A percentile compares a stretch with the other conserved stretches of the same genome.
These are phyloP conservation scores for Kazachstania kunashirensis DNA, from an alignment of 805 yeast genomes.

Conservation along the genomic window DNA sequence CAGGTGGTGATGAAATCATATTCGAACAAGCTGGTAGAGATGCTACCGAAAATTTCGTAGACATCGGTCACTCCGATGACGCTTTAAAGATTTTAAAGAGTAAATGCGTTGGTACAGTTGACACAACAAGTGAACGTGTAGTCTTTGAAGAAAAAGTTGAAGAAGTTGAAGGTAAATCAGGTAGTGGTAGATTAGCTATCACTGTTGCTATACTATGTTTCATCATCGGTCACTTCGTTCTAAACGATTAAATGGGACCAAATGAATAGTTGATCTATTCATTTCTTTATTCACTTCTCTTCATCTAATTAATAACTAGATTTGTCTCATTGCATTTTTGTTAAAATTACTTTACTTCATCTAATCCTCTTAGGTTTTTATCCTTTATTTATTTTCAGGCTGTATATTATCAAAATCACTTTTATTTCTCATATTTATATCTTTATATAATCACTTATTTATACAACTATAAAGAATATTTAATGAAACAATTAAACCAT, in stretches of 20 bases:
- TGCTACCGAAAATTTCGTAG: slow-evolving; percentile 74
- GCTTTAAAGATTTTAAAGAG: slow-evolving; percentile 70
- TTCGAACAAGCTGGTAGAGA: slow-evolving; percentile 74
- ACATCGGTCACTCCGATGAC: slow-evolving; percentile 96
- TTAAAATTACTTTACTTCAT: no score
- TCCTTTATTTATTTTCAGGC: no score
- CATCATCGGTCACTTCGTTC: slow-evolving; percentile 21
- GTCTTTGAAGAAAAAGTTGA: slow-evolving; percentile 16
- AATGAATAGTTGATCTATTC: no score
- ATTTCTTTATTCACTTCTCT: no score
- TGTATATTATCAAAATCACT: no score
- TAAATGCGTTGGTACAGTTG: slow-evolving; percentile 69
- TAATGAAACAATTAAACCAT: no score
- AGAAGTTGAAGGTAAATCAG: slow-evolving; percentile 49
- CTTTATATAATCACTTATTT: no score
- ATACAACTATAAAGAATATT: no score
- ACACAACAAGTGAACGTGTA: slow-evolving; percentile 44
- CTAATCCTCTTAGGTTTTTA: no score
- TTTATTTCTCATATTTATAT: no score
- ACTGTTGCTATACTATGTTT: slow-evolving; percentile 52
- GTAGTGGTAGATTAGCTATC: slow-evolving; percentile 68
- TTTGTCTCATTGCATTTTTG: no score
- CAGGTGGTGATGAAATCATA: slow-evolving; percentile 79
- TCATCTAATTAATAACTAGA: no score
- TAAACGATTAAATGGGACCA: slow-evolving; percentile 18